Evolutionary conservation across 352 stramenopile species (phyloP), one percentile per base, ranked within the genome.

Genomic region (Peronospora destructor): DNA sequence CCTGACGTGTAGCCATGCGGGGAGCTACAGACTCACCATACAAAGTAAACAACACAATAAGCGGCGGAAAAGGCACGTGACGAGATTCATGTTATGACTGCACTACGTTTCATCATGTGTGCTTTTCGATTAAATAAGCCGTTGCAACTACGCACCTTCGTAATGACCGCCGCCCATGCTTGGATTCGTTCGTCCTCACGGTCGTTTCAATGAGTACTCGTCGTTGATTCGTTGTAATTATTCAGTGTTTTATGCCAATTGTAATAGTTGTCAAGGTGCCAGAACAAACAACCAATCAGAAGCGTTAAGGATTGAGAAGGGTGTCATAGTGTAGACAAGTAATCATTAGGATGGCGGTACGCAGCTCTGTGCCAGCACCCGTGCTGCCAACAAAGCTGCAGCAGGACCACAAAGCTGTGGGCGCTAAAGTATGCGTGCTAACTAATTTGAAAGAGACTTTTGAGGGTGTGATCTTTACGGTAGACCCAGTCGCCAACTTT

Each of bases 1-100:
- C 88, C 66, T 97, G 76, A 59, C 82, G 82, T 46, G 79, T 81
- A 38, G 82, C 71, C 50, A 93, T 66, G 54, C 61, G 73, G 50
- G 82, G 80, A 68, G 69, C 82, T 92, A 58, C 53, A 43, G 33
- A 33, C 12, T 49, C 16, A 8, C 4, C 35, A 14, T 17, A 14
- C 9, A 25, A 45, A 41, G 2, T 45, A 16, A 14, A 16, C 34
- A 10, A 9, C n/a, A 39, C 8, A 11, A 25, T 4, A 39, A 12
- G 10, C 7, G 10, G 6, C 6, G 8, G 1, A 9, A 32, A 12
- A 8, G 8, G 17, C 12, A 14, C 17, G 19, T 21, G 2, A 0
- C 29, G 23, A 44, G 21, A 0, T 26, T 26, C 0, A 6, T 26
- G 4, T 6, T 26, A 6, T 26, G 2, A 6, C 23, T 26, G 2